Evolutionary conservation across 2,329 filamentous ascomycete species (phyloP).

Genomic region (Xylariaceae sp.): DNA sequence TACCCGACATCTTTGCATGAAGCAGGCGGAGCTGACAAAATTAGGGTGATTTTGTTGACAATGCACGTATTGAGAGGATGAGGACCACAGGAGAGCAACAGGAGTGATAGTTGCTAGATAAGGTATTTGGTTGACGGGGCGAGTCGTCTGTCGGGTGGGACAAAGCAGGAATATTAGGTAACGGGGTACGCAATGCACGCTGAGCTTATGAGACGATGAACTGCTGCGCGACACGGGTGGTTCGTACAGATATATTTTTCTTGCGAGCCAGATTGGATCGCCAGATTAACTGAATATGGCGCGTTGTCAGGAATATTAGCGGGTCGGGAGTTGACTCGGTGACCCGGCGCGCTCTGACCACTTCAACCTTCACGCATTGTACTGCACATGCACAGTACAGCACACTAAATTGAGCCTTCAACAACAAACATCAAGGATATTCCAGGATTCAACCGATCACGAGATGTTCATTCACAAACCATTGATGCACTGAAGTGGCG

Average conservation of each 20-base stretch:
- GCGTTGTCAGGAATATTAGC: slow-evolving; percentile 1
- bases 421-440: too few relatives aligned
- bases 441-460: too few relatives aligned
- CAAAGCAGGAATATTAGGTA: too few relatives aligned
- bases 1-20: slow-evolving; percentile 49
- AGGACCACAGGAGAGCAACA: not conserved
- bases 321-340: not conserved
- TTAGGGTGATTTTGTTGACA: slow-evolving; percentile 8
- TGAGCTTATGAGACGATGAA: too few relatives aligned
- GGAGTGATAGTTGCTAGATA: not conserved
- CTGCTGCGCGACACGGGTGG: too few relatives aligned
- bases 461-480: too few relatives aligned
- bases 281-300: not conserved
- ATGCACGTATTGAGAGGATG: not conserved
- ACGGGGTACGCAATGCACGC: too few relatives aligned
- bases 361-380: too few relatives aligned
- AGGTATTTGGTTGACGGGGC: not conserved
- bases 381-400: too few relatives aligned
- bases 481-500: too few relatives aligned
- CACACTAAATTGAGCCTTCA: too few relatives aligned
- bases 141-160: not conserved
- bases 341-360: not conserved
- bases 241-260: too few relatives aligned
- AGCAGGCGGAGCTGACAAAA: slow-evolving; percentile 18
- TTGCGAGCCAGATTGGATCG: not conserved